Conservation (phyloP, 495 filamentous ascomycete species). For the Filosporella fistucella region DNA sequence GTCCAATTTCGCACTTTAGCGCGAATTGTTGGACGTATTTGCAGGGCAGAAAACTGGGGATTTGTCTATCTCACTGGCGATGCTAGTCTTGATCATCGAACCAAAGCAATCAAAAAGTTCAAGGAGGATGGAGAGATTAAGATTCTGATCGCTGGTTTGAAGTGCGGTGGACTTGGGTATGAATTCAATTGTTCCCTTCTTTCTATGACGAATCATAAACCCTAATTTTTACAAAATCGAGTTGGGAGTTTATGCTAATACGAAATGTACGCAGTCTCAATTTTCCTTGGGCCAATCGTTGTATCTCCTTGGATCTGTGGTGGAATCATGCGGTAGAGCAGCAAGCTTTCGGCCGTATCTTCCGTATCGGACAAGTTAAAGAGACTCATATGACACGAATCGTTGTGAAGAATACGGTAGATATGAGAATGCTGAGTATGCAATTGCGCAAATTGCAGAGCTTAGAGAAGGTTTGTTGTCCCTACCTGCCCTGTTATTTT, state of each 20-base stretch:
- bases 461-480: constrained; percentile 4
- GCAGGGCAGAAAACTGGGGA: constrained; percentile 21
- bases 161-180: constrained; percentile 27
- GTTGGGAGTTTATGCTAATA: constrained; percentile 38
- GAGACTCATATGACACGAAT: constrained; percentile 50
- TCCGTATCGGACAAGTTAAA: constrained; percentile 56
- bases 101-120: constrained; percentile 19
- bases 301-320: constrained; percentile 55
- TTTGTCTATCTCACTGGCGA: constrained; percentile 29
- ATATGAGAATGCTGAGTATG: constrained; percentile 38
- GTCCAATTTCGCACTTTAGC: constrained; percentile 29
- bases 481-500: neutral
- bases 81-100: constrained; percentile 13
- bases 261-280: constrained; percentile 38
- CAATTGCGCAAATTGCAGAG: constrained; percentile 13
- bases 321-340: constrained; percentile 62
- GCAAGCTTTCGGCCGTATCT: constrained; percentile 60
- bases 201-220: neutral
- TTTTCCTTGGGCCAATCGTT: constrained; percentile 49
- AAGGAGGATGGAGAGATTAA: constrained; percentile 17
- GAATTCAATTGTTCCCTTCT: neutral
- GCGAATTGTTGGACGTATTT: constrained; percentile 30
- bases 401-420: constrained; percentile 43
- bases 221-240: no score
- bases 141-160: constrained; percentile 32